A percentile compares a stretch with the other conserved stretches of the same genome.
These are phyloP conservation scores for Echinochloa phyllopogon DNA, from an alignment of 176 grass and related monocot species.

Conservation along the genomic window DNA sequence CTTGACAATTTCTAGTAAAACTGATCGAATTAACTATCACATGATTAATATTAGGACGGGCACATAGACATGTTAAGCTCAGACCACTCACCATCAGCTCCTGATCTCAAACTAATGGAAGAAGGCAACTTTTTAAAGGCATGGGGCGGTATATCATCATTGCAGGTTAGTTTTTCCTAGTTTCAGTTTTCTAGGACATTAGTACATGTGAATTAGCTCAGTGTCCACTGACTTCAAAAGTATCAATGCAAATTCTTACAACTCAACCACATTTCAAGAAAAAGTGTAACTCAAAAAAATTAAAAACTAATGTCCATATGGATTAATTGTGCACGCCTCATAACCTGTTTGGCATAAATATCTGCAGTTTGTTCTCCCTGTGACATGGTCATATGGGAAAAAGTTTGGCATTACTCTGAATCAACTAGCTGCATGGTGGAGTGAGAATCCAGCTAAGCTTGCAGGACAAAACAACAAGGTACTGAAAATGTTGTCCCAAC, in stretches of 20 bases:
- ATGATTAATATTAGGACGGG: slow-evolving; percentile 57
- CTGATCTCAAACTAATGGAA: slow-evolving; percentile 88
- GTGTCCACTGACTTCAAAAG: neutral
- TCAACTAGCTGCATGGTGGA: slow-evolving; percentile 88
- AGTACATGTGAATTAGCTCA: neutral
- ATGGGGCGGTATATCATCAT: slow-evolving; percentile 97
- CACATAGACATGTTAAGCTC: slow-evolving; percentile 99
- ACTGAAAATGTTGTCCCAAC: slow-evolving; percentile 6
- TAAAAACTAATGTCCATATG: neutral
- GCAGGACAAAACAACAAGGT: slow-evolving; percentile 89
- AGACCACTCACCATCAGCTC: slow-evolving; percentile 91
- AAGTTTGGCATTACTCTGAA: slow-evolving; percentile 76
- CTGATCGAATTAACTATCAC: neutral
- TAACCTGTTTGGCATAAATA: slow-evolving; percentile 14
- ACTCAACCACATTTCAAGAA: neutral
- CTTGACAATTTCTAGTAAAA: neutral
- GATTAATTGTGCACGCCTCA: neutral
- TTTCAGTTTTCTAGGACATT: neutral
- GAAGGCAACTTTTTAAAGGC: slow-evolving; percentile 95
- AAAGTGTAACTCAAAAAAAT: neutral
- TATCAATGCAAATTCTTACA: neutral
- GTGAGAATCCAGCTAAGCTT: slow-evolving; percentile 86
- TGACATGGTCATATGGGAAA: slow-evolving; percentile 88
- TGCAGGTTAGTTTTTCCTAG: slow-evolving; percentile 67
- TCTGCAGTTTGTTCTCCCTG: slow-evolving; percentile 90